These are phyloP conservation scores for Ceratocystis variospora DNA, from an alignment of 2,329 filamentous ascomycete genomes.

Conservation along the genomic window DNA sequence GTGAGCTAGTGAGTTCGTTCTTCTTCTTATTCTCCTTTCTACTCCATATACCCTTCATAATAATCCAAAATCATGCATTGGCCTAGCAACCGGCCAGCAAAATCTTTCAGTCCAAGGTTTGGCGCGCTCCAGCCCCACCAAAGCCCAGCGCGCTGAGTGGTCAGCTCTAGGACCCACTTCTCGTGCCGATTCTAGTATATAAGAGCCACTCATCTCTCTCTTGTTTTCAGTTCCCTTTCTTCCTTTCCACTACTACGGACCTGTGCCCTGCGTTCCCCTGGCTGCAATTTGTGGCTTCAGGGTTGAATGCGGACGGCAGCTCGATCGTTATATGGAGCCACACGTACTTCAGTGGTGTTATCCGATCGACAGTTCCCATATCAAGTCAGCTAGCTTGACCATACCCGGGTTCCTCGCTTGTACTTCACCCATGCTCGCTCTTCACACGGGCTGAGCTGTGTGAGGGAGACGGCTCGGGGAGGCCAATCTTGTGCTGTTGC, in stretches of 20 bases:
- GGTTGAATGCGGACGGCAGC: slow-evolving; percentile 66
- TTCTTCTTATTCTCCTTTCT: too few relatives aligned
- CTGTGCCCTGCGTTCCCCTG: slow-evolving; percentile 75
- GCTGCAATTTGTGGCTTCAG: slow-evolving; percentile 25
- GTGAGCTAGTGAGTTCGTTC: too few relatives aligned
- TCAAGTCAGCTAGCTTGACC: slow-evolving; percentile 1
- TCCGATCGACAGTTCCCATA: slow-evolving; percentile 97
- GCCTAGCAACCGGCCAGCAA: neutral
- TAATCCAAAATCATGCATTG: neutral
- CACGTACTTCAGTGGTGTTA: slow-evolving; percentile 55
- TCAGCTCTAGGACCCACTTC: neutral
- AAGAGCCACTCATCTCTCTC: neutral
- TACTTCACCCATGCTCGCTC: neutral
- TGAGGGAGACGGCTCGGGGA: neutral
- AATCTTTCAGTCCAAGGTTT: neutral
- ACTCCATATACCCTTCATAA: neutral
- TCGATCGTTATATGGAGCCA: slow-evolving; percentile 76
- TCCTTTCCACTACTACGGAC: slow-evolving; percentile 46
- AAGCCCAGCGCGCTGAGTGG: neutral
- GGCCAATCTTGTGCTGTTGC: slow-evolving; percentile 31
- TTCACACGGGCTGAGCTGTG: neutral
- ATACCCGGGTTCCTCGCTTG: neutral
- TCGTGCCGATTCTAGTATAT: slow-evolving; percentile 5
- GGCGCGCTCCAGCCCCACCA: neutral
- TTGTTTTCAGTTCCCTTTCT: slow-evolving; percentile 24